phyloP scores from a whole-genome alignment of 1,139 yeast species.

The Taphrina populina region DNA sequence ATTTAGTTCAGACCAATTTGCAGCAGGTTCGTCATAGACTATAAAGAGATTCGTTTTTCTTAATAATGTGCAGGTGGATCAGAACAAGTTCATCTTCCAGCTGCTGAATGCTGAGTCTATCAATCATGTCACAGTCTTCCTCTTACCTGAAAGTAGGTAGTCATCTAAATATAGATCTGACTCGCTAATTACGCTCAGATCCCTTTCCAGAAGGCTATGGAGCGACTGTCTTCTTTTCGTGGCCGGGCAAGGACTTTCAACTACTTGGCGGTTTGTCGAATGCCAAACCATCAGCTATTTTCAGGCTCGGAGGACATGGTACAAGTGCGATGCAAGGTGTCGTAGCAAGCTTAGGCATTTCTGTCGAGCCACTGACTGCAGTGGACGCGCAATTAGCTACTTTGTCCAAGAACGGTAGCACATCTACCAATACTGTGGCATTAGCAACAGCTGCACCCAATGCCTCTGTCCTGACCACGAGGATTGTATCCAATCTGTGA shows the following conservation, averaged over 20 bases:
- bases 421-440: slow-evolving; percentile 38
- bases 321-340: slow-evolving; percentile 41
- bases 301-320: slow-evolving; percentile 56
- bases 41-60: background rate
- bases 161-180: slow-evolving; percentile 74
- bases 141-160: slow-evolving; percentile 60
- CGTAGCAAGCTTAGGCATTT: slow-evolving; percentile 64
- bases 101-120: slow-evolving; percentile 63
- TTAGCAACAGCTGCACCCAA: slow-evolving; percentile 36
- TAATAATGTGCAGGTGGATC: slow-evolving; percentile 49
- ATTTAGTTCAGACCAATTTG: slow-evolving; percentile 45
- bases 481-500: slow-evolving; percentile 24
- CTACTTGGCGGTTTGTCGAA: slow-evolving; percentile 54
- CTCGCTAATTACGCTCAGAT: slow-evolving; percentile 61
- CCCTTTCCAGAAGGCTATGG: slow-evolving; percentile 36
- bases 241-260: slow-evolving; percentile 11
- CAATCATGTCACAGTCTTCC: slow-evolving; percentile 71
- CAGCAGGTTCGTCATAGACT: slow-evolving; percentile 46
- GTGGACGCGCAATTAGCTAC: slow-evolving; percentile 57
- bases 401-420: slow-evolving; percentile 42
- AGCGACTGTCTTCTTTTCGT: slow-evolving; percentile 15
- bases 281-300: slow-evolving; percentile 85
- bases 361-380: slow-evolving; percentile 70
- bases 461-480: slow-evolving; percentile 18
- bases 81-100: slow-evolving; percentile 60